Percentiles rank a stretch among this genome's conserved stretches.
These are phyloP conservation scores for Anisogramma anomala DNA, from an alignment of 2,329 filamentous ascomycete genomes.

Conservation along the genomic window DNA sequence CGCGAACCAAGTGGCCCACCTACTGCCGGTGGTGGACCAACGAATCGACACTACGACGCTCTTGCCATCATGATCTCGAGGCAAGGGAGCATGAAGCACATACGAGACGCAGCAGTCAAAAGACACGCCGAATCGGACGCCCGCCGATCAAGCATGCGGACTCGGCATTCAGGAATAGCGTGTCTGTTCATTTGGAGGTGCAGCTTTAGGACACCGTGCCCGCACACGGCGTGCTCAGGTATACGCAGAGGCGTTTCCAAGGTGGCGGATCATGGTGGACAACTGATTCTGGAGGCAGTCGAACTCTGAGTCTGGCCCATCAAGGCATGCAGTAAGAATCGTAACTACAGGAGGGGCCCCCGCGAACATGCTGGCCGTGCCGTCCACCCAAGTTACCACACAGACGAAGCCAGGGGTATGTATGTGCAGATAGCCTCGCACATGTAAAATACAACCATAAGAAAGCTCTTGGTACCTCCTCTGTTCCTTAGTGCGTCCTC, in stretches of 20 bases:
- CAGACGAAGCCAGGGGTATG: slow-evolving; percentile 8
- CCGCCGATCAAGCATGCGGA: too few relatives aligned
- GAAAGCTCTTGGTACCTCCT: neutral
- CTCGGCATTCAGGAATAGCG: too few relatives aligned
- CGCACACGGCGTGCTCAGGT: neutral
- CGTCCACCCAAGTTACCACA: slow-evolving; percentile 2
- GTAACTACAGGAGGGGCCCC: too few relatives aligned
- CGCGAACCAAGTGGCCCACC: slow-evolving; percentile 59
- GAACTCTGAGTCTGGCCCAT: too few relatives aligned
- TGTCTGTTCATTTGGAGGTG: too few relatives aligned
- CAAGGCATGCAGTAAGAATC: too few relatives aligned
- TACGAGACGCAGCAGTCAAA: too few relatives aligned
- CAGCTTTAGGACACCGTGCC: too few relatives aligned
- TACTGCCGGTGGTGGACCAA: slow-evolving; percentile 61
- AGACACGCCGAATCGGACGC: too few relatives aligned
- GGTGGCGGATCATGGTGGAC: slow-evolving; percentile 5
- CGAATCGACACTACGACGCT: slow-evolving; percentile 39
- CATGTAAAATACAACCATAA: slow-evolving; percentile 6
- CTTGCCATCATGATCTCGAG: slow-evolving; percentile 2
- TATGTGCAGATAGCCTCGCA: slow-evolving; percentile 4
- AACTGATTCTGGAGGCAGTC: too few relatives aligned
- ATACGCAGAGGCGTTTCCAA: neutral
- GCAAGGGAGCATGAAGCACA: neutral
- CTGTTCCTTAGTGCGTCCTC: neutral
- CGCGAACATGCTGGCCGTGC: neutral